These are phyloP conservation scores for Silene conica DNA, from an alignment of 148 eudicot species.

Conservation along the genomic window DNA sequence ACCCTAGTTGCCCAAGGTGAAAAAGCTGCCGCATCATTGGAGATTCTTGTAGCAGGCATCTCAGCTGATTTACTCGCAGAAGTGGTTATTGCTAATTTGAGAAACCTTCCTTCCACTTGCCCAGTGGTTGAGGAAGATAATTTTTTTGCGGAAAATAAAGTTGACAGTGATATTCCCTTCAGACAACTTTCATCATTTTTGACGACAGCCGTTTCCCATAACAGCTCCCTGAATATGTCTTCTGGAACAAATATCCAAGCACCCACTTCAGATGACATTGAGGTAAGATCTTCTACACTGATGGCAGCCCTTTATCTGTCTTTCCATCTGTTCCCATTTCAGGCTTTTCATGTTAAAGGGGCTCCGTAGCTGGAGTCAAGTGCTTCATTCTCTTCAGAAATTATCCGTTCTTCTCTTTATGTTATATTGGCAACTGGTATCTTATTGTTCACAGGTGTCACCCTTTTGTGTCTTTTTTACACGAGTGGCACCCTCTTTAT, in stretches of 20 bases:
- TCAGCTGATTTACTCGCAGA: constrained; percentile 89
- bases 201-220: constrained; percentile 39
- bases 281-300: constrained; percentile 35
- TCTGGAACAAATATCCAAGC: constrained; percentile 32
- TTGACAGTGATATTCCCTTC: constrained; percentile 43
- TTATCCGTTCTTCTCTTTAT: constrained; percentile 10
- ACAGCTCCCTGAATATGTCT: constrained; percentile 33
- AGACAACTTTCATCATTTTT: constrained; percentile 57
- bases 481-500: background rate
- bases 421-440: background rate
- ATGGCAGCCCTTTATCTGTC: background rate
- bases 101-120: constrained; percentile 55
- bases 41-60: constrained; percentile 83
- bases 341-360: background rate
- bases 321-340: background rate
- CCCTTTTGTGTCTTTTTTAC: background rate
- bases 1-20: constrained; percentile 92
- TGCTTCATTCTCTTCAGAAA: background rate
- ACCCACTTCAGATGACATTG: constrained; percentile 36
- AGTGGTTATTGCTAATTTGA: constrained; percentile 84
- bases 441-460: background rate
- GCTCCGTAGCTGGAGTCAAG: background rate
- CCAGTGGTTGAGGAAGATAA: constrained; percentile 56
- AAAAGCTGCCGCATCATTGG: constrained; percentile 66
- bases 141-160: constrained; percentile 21